Evolutionary conservation across 164 flowering plant genomes (phyloP), one percentile per base, ranked within the genome.

Genomic region (Magnolia kwangsiensis): DNA sequence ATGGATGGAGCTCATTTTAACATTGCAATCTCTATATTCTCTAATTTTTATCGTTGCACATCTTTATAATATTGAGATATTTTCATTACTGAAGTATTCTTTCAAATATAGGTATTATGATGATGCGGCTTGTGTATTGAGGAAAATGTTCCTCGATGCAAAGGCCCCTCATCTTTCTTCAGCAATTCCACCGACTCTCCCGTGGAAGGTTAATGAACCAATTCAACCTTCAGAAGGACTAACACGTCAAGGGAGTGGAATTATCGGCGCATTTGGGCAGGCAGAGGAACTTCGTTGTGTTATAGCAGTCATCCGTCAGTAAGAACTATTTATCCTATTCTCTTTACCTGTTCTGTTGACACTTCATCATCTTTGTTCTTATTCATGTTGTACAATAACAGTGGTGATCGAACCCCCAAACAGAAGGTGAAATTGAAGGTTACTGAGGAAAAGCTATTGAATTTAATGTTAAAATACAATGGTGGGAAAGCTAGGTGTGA

Each of bases 401-500:
- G 99, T 87, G 99, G 99, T 75, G 99, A 96, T 85, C 90, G 99
- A 84, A 96, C 99, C 69, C 98, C 99, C 61, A 96, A 96, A 80
- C 99, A 96, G 84, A 96, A 96, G 81, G 99, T 96, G 78, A 96
- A 96, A 79, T 78, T 96, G 87, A 94, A 91, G 83, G 97, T 96
- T 70, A 93, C 99, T 16, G 98, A 96, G 84, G 99, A 94, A 78
- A 96, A 89, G 78, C 88, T 96, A 51, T 82, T 96, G 75, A 93
- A 93, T 83, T 85, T 96, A 86, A 91, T 96, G 98, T 72, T 94
- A 72, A 96, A 96, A 79, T 94, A 96, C 85, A 96, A 96, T 81
- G 98, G 98, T 7, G 96, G 98, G 51, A 86, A 88, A 63, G 95
- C 99, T 74, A 91, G 98, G 83, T 75, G 90, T 70, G 99, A 96